Percentiles rank a stretch among this genome's conserved stretches.
phyloP scores from a whole-genome alignment of 2,329 filamentous ascomycete species.

The Botrytis elliptica region DNA sequence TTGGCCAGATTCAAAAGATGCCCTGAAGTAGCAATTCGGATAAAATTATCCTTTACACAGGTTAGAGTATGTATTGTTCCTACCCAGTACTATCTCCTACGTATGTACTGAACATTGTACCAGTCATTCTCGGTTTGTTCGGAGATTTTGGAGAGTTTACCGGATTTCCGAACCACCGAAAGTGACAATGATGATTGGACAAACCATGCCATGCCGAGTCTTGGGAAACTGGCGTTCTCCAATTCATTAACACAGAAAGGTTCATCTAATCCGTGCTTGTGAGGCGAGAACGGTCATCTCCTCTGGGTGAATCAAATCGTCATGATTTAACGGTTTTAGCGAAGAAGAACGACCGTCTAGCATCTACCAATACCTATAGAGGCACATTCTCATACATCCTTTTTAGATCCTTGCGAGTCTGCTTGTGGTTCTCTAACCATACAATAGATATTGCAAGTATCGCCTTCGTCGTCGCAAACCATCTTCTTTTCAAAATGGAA shows the following conservation, averaged over 20 bases:
- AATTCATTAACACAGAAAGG: background rate
- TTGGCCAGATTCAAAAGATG: background rate
- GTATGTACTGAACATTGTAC: background rate
- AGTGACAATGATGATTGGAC: background rate
- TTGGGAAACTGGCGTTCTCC: background rate
- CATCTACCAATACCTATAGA: background rate
- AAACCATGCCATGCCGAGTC: background rate
- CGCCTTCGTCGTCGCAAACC: constrained; percentile 62
- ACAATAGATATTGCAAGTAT: constrained; percentile 51
- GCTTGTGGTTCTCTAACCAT: constrained; percentile 46
- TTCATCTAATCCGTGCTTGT: background rate
- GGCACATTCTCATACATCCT: constrained; percentile 3
- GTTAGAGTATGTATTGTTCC: background rate
- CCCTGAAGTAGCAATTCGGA: background rate
- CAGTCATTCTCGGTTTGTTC: background rate
- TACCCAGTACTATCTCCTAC: background rate
- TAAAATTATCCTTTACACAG: constrained; percentile 2
- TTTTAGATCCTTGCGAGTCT: background rate
- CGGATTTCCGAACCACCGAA: constrained; percentile 7
- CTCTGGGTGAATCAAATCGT: background rate
- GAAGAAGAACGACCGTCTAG: background rate
- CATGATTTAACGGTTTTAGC: background rate
- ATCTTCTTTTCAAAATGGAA: constrained; percentile 65
- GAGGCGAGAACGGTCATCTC: background rate
- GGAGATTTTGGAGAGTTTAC: constrained; percentile 5